phyloP scores from a whole-genome alignment of 495 filamentous ascomycete species.

The Platismatia glauca region DNA sequence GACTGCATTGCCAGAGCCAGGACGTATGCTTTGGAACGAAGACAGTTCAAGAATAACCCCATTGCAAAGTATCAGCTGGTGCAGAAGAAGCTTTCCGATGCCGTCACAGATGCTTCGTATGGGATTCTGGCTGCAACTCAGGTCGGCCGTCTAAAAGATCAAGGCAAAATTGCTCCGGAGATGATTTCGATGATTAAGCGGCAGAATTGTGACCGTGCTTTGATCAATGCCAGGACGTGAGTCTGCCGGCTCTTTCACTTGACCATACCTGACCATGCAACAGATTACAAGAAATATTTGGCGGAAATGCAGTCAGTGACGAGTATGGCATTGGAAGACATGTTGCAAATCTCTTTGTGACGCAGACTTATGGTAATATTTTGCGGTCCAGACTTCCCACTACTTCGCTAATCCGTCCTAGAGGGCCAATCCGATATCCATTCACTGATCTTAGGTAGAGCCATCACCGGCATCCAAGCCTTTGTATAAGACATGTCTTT shows the following conservation, averaged over 20 bases:
- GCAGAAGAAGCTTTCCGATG: constrained; percentile 95
- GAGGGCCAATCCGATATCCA: constrained; percentile 22
- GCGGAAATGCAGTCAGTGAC: constrained; percentile 92
- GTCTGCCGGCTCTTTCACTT: constrained; percentile 25
- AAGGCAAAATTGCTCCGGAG: constrained; percentile 77
- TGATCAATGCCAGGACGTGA: constrained; percentile 66
- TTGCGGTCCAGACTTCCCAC: not conserved
- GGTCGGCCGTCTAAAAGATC: constrained; percentile 87
- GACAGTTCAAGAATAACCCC: constrained; percentile 94
- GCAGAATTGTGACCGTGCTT: constrained; percentile 90
- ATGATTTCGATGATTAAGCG: constrained; percentile 99
- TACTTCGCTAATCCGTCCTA: not conserved
- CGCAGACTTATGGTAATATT: constrained; percentile 76
- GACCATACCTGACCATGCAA: constrained; percentile 13
- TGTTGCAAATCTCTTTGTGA: constrained; percentile 93
- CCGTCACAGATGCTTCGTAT: constrained; percentile 81
- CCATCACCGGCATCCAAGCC: constrained; percentile 62
- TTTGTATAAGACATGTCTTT: constrained; percentile 40
- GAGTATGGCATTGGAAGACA: constrained; percentile 93
- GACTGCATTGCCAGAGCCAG: constrained; percentile 76
- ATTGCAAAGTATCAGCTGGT: constrained; percentile 96
- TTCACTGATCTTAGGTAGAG: constrained; percentile 61
- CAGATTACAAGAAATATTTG: constrained; percentile 88
- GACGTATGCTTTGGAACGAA: constrained; percentile 80
- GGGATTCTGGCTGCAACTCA: constrained; percentile 79